Percentiles rank a stretch among this genome's conserved stretches.
These are phyloP conservation scores for Viridothelium virens DNA, from an alignment of 495 filamentous ascomycete genomes.

Conservation along the genomic window DNA sequence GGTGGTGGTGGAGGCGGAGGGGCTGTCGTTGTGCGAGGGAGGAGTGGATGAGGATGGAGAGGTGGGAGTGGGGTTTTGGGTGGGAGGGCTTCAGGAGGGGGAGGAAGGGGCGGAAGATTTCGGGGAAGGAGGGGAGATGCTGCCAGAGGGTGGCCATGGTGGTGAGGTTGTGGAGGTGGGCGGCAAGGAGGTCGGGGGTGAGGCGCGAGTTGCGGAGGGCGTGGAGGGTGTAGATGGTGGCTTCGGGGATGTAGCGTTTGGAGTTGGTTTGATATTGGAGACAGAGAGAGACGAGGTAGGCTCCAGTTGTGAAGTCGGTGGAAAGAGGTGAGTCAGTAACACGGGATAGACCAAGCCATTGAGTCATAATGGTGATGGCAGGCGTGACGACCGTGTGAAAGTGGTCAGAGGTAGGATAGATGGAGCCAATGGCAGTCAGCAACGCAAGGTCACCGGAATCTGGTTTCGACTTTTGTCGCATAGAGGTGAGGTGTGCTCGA, in stretches of 20 bases:
- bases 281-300: slow-evolving; percentile 68
- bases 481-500: slow-evolving; percentile 58
- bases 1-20: slow-evolving; percentile 81
- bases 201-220: slow-evolving; percentile 40
- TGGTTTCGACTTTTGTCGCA: slow-evolving; percentile 55
- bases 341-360: slow-evolving; percentile 62
- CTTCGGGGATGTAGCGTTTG: slow-evolving; percentile 80
- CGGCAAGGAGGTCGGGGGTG: slow-evolving; percentile 9
- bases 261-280: slow-evolving; percentile 73
- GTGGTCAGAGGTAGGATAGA: slow-evolving; percentile 93
- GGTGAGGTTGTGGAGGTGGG: slow-evolving; percentile 24
- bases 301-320: slow-evolving; percentile 59
- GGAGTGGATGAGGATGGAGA: slow-evolving; percentile 42
- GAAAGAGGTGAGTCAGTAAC: slow-evolving; percentile 48
- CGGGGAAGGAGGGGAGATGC: slow-evolving; percentile 19
- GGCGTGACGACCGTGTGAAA: slow-evolving; percentile 92
- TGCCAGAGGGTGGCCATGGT: slow-evolving; percentile 29
- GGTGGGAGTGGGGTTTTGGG: slow-evolving; percentile 30
- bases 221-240: slow-evolving; percentile 72
- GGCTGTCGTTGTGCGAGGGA: slow-evolving; percentile 61
- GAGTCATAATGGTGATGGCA: slow-evolving; percentile 68
- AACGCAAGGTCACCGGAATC: slow-evolving; percentile 69
- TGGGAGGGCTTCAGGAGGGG: slow-evolving; percentile 18
- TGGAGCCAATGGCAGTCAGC: slow-evolving; percentile 70
- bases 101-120: slow-evolving; percentile 29